Evolutionary conservation across 2,329 filamentous ascomycete species (phyloP).

Genomic region (Trichoderma sp.): DNA sequence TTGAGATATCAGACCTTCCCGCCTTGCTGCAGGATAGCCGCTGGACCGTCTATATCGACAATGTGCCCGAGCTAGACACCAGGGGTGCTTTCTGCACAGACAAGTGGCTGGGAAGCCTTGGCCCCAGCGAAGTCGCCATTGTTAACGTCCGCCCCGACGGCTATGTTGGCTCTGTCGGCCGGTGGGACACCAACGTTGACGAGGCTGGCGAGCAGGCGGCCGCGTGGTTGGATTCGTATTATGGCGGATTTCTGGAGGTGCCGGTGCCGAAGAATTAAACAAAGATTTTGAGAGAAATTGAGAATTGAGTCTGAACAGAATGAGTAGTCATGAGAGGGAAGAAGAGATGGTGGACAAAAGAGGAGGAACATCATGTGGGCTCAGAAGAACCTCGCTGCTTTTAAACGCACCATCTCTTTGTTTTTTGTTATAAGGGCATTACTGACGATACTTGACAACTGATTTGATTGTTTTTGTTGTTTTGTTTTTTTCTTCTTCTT

Average conservation of each 20-base stretch:
- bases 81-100: conserved; percentile 55
- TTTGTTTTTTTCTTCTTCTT: too few relatives aligned
- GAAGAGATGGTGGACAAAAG: neutral
- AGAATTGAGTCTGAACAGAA: neutral
- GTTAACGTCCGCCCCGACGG: conserved; percentile 70
- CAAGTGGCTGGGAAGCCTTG: conserved; percentile 65
- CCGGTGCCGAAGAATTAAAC: conserved; percentile 40
- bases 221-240: conserved; percentile 54
- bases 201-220: conserved; percentile 51
- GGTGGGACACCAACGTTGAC: conserved; percentile 51
- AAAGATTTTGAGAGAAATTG: neutral
- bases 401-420: neutral
- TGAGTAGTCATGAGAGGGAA: neutral
- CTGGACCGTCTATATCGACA: conserved; percentile 72
- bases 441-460: neutral
- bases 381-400: neutral
- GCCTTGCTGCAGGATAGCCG: conserved; percentile 58
- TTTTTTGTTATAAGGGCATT: neutral
- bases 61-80: conserved; percentile 55
- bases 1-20: conserved; percentile 66
- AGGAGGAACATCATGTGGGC: neutral
- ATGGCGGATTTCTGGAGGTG: conserved; percentile 52
- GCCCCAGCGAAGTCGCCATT: conserved; percentile 56
- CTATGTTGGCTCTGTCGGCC: conserved; percentile 64
- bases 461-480: neutral